Evolutionary conservation across 2,329 filamentous ascomycete genomes (phyloP).

Genomic region (Aspergillus caelatus): DNA sequence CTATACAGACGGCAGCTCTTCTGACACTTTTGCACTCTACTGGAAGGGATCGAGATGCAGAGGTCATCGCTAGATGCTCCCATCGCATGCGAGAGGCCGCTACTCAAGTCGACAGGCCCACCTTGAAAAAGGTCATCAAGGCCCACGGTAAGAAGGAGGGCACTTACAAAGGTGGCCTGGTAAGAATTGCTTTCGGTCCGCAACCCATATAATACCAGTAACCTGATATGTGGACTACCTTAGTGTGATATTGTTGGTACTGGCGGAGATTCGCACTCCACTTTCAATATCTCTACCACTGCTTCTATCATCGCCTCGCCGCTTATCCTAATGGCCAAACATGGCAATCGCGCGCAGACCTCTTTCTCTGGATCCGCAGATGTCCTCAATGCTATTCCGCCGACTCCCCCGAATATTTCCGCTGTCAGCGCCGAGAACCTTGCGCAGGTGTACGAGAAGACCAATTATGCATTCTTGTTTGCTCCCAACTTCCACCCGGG

Average conservation of each 20-base stretch:
- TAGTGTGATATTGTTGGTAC: conserved; percentile 95
- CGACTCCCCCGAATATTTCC: conserved; percentile 71
- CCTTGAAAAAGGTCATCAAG: conserved; percentile 64
- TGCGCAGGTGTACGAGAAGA: conserved; percentile 70
- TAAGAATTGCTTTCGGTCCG: conserved; percentile 50
- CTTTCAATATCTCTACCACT: conserved; percentile 97
- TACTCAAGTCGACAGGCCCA: conserved; percentile 66
- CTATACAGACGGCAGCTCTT: conserved; percentile 82
- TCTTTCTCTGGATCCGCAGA: conserved; percentile 96
- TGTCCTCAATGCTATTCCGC: conserved; percentile 75
- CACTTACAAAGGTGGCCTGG: conserved; percentile 78
- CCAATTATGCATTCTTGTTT: conserved; percentile 94
- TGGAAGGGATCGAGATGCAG: conserved; percentile 76
- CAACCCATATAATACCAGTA: neutral
- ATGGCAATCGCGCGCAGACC: conserved; percentile 93
- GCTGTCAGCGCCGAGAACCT: conserved; percentile 75
- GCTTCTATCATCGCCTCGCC: conserved; percentile 89
- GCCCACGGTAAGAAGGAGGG: conserved; percentile 67
- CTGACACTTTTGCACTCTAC: conserved; percentile 93
- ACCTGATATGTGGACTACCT: neutral
- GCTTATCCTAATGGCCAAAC: conserved; percentile 84
- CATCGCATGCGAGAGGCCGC: conserved; percentile 81
- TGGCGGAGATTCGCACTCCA: conserved; percentile 93
- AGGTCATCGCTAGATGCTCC: conserved; percentile 85
- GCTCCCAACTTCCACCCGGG: conserved; percentile 95